Base-by-base conservation (phyloP, 176 grass and related monocot genomes). In the Oryza rufipogon region DNA sequence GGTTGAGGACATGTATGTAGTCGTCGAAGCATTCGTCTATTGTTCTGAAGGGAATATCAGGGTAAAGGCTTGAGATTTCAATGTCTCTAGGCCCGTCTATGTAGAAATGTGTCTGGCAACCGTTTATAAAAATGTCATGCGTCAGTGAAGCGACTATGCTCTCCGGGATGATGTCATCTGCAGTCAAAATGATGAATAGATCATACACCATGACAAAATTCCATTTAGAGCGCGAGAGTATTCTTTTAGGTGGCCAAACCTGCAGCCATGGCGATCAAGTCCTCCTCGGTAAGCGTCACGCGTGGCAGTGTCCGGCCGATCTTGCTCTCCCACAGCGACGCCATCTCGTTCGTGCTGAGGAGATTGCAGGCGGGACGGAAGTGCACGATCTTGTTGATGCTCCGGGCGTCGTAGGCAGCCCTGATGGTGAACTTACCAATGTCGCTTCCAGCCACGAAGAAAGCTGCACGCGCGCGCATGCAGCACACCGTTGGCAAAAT, bases 111-210 rank as follows among this genome's bases (percentile, higher is more conserved):
- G 73, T 87, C 85, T 96, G 93, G 80, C 91, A 96, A 4, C 93
- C 93, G 33, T 89, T 92, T 41, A 96, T 96, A 71, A 96, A 96
- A 65, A 96, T 96, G 88, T 96, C 93, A 36, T 92, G 93, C 56
- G 90, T 96, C n/a, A 96, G 75, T 1, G 93, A 87, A 4, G 93
- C 93, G 22, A 96, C 93, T 4, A 92, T 87, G 88, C 91, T 96
- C 44, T n/a, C 65, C n/a, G 93, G 93, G 51, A 92, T 63, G 32
- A 79, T 23, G 69, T 91, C 86, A 56, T 89, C 93, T 95, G 88
- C 80, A 75, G 71, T 58, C 69, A 7, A 87, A 25, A 51, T 38
- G 2, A 13, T 7, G 61, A 56, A 56, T 56, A 56, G 7, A 44
- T 20, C 52, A 20, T 7, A 58, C 52, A 20, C 52, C 52, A 1